These are phyloP conservation scores for Asclepias syriaca DNA, from an alignment of 257 asterid species.

Conservation along the genomic window DNA sequence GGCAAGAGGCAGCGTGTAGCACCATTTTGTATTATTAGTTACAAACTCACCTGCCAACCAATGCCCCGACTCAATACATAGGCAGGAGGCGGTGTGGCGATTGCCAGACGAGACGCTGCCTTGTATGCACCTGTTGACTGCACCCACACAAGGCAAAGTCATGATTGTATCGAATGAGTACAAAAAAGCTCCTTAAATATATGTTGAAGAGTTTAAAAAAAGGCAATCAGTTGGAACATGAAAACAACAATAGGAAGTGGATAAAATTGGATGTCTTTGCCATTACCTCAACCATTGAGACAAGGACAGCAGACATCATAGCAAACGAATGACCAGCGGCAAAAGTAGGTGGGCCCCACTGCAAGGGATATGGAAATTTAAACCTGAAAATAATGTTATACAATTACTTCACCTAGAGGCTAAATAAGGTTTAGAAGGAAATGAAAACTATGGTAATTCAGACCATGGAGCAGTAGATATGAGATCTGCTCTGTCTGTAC, in stretches of 20 bases:
- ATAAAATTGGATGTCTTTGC: neutral
- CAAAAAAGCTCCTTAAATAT: neutral
- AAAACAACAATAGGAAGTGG: neutral
- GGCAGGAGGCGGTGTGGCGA: conserved; percentile 99
- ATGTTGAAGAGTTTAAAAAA: neutral
- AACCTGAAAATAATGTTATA: conserved; percentile 47
- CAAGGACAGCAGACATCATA: conserved; percentile 99
- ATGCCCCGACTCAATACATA: conserved; percentile 97
- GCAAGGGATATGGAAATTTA: conserved; percentile 92
- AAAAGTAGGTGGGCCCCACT: conserved; percentile 98
- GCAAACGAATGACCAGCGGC: conserved; percentile 88
- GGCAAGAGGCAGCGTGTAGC: neutral
- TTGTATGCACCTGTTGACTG: conserved; percentile 95
- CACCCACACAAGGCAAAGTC: conserved; percentile 20
- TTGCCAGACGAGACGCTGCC: conserved; percentile 98
- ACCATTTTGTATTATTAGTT: neutral
- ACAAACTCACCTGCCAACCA: conserved; percentile 85
- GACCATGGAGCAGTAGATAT: conserved; percentile 95
- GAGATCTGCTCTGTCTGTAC: conserved; percentile 78
- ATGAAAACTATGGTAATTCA: conserved; percentile 15
- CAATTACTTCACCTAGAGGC: conserved; percentile 1
- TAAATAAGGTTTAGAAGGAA: neutral
- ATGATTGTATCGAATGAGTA: neutral
- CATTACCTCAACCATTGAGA: conserved; percentile 95
- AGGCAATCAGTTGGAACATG: too few relatives aligned